Base-by-base conservation (phyloP, 495 filamentous ascomycete genomes). In the Xylaria acuta region DNA sequence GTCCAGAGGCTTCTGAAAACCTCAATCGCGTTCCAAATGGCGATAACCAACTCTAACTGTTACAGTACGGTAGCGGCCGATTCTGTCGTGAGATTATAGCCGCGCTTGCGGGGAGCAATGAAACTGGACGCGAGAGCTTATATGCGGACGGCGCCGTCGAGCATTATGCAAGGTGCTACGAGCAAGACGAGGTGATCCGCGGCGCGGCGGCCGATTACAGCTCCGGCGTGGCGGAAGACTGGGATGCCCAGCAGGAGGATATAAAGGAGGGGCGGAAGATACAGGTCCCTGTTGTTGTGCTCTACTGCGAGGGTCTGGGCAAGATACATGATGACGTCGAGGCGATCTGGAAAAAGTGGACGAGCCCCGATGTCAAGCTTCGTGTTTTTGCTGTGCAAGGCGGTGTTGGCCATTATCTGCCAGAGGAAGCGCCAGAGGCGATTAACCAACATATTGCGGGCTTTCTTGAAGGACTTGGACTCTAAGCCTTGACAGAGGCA, bases 401-500 rank as follows among this genome's bases (percentile, higher is more conserved):
- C 67, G 84, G 81, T 1, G 79, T 80, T 41, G 86, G 87, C 11
- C 87, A 89, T 81, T 88, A 84, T 75, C 56, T 85, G 27, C 81
- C 84, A 7, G 86, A 88, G 76, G 85, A 88, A 77, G 82, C 76
- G n/a, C 80, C 82, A 20, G 79, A 84, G 49, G 76, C 78, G 62
- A 78, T 78, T 14, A 75, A 80, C 27, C 72, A 79, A 41, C 72
- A 71, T n/a, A 66, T 86, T 32, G 56, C 70, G 25, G 53, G 11
- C 34, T 84, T 82, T 67, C 41, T 78, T 58, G 63, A 66, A 9
- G 72, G 40, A 38, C 34, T 70, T 65, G 63, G 63, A 1, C 41
- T 65, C 1, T 65, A 49, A 27, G 14, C 11, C 11, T 53, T 12
- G 30, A 25, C 3, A 12, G 45, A n/a, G 36, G 25, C 7, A 34